phyloP scores from a whole-genome alignment of 192 early-diverging fungal genomes.

The Backusella psychrophila region DNA sequence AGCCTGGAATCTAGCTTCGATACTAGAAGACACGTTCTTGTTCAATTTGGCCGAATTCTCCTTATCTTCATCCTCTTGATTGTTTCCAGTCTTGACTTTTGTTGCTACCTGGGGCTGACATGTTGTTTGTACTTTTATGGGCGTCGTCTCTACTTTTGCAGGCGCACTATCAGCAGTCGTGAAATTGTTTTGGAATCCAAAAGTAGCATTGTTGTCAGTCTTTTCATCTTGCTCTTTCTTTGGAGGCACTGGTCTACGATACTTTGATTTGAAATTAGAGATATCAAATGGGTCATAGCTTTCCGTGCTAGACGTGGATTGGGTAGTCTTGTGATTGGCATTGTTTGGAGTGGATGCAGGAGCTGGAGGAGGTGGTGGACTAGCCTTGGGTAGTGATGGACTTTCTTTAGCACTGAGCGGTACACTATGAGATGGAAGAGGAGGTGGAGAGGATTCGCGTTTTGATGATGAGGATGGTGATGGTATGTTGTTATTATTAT shows the following conservation, averaged over 20 bases:
- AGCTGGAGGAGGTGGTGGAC: background rate
- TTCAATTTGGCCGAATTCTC: background rate
- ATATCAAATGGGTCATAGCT: slow-evolving; percentile 26
- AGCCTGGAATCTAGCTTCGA: slow-evolving; percentile 14
- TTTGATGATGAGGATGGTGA: background rate
- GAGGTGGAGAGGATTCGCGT: background rate
- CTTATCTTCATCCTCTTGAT: background rate
- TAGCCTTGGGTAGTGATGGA: background rate
- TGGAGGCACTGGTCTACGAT: background rate
- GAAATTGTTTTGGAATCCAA: slow-evolving; percentile 13
- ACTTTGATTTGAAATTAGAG: background rate
- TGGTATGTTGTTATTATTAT: background rate
- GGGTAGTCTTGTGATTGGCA: background rate
- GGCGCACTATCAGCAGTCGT: background rate
- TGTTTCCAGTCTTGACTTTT: background rate
- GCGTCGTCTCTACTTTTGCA: background rate
- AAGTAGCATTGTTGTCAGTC: background rate
- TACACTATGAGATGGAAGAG: background rate
- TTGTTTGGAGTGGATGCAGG: background rate
- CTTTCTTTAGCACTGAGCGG: background rate
- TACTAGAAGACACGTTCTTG: slow-evolving; percentile 15
- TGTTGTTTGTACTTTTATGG: background rate
- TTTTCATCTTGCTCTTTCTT: background rate
- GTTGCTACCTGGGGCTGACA: background rate
- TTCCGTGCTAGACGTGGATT: background rate